These are phyloP conservation scores for Nemania bipapillata DNA, from an alignment of 2,329 filamentous ascomycete genomes.

Conservation along the genomic window DNA sequence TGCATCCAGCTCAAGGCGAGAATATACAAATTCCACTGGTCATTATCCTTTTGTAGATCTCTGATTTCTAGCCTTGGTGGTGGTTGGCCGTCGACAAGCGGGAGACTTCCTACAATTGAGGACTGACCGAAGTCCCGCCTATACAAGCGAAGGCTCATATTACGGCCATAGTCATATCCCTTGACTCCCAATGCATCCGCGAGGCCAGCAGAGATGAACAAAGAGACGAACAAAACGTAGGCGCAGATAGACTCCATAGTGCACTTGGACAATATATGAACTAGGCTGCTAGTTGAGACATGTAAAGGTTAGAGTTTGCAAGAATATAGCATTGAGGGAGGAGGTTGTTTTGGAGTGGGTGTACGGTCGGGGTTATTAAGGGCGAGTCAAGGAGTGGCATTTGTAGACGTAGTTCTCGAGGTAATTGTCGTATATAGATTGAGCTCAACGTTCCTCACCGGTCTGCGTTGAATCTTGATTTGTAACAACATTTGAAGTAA, in stretches of 20 bases:
- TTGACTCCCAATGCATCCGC: constrained; percentile 28
- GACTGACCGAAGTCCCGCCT: constrained; percentile 54
- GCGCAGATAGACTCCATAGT: constrained; percentile 24
- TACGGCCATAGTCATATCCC: constrained; percentile 64
- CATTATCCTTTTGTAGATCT: constrained; percentile 69
- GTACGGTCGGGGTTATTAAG: constrained; percentile 7
- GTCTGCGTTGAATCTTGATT: constrained; percentile 7
- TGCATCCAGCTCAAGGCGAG: constrained; percentile 79
- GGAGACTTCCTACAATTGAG: constrained; percentile 57
- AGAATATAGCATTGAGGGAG: background rate
- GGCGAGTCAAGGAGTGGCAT: constrained; percentile 3
- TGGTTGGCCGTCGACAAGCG: constrained; percentile 55
- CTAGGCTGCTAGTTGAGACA: constrained; percentile 5
- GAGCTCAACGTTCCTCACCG: background rate
- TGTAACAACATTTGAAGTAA: constrained; percentile 17
- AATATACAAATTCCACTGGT: constrained; percentile 81
- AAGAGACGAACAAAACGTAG: constrained; percentile 22
- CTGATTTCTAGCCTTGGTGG: constrained; percentile 73
- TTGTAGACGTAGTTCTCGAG: constrained; percentile 14
- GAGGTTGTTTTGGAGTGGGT: constrained; percentile 3
- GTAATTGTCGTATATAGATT: background rate
- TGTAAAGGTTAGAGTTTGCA: constrained; percentile 2
- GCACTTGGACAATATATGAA: constrained; percentile 8
- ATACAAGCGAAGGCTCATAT: constrained; percentile 53
- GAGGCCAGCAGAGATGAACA: constrained; percentile 27